Percentiles rank a stretch among this genome's conserved stretches.
Evolutionary conservation across 2,329 filamentous ascomycete species (phyloP).

Genomic region (Penicillium sp.): DNA sequence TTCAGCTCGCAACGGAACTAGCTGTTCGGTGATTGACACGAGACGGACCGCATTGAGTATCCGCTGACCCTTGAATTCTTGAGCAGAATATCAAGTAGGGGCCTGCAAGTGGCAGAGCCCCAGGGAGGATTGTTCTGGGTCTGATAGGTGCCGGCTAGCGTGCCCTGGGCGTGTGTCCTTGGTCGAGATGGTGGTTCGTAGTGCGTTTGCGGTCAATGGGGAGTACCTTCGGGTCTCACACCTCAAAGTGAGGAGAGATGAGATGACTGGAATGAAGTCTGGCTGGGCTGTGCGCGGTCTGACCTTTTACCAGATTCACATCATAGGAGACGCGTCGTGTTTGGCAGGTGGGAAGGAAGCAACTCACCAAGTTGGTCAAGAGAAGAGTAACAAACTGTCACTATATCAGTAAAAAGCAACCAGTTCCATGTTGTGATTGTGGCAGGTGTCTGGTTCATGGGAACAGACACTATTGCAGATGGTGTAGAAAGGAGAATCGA

Average conservation of each 20-base stretch:
- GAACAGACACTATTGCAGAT: background rate
- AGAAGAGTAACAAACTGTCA: background rate
- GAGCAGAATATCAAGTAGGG: too few species aligned
- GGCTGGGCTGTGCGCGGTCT: slow-evolving; percentile 27
- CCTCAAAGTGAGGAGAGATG: slow-evolving; percentile 1
- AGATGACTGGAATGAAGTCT: slow-evolving; percentile 3
- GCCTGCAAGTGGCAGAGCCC: too few species aligned
- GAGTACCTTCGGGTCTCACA: slow-evolving; percentile 23
- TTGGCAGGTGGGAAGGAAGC: background rate
- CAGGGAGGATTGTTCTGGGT: background rate
- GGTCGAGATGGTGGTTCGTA: background rate
- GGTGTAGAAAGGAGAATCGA: background rate
- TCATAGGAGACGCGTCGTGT: slow-evolving; percentile 35
- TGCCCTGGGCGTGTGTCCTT: background rate
- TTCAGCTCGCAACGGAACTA: background rate
- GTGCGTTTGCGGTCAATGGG: slow-evolving; percentile 3
- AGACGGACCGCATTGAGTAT: too few species aligned
- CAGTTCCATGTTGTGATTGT: too few species aligned
- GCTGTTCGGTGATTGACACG: too few species aligned
- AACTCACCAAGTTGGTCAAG: slow-evolving; percentile 6
- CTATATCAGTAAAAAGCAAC: too few species aligned
- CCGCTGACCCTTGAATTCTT: too few species aligned
- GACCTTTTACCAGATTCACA: slow-evolving; percentile 46
- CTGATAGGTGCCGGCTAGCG: background rate
- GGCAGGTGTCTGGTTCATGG: too few species aligned